Percentiles rank a stretch among this genome's conserved stretches.
phyloP scores from a whole-genome alignment of 75 land plant species.

The Selaginella tamariscina region DNA sequence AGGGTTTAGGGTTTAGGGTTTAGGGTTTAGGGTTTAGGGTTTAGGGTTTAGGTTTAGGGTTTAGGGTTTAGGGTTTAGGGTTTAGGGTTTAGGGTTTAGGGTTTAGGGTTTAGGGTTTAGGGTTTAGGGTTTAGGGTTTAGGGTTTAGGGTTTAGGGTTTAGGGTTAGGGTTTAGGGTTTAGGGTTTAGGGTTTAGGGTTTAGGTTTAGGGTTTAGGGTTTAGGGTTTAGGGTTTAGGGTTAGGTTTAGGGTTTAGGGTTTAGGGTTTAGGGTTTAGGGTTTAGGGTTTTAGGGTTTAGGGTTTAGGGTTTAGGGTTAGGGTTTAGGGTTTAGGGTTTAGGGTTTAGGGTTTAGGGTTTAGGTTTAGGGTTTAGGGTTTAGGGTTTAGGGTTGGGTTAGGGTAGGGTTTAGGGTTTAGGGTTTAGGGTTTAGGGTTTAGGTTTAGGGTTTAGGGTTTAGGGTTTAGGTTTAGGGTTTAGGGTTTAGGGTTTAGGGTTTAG shows the following conservation, averaged over 20 bases:
- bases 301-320: constrained; percentile 23
- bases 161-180: constrained; percentile 27
- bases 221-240: constrained; percentile 21
- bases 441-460: constrained; percentile 25
- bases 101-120: constrained; percentile 22
- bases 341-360: constrained; percentile 28
- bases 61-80: constrained; percentile 24
- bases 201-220: constrained; percentile 14
- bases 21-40: constrained; percentile 12
- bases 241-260: constrained; percentile 22
- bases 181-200: constrained; percentile 16
- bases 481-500: constrained; percentile 11
- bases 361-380: constrained; percentile 26
- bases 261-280: constrained; percentile 23
- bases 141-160: constrained; percentile 24
- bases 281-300: constrained; percentile 25
- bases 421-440: constrained; percentile 26
- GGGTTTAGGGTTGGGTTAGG: constrained; percentile 23
- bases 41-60: constrained; percentile 17
- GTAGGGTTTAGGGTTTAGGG: constrained; percentile 27
- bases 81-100: constrained; percentile 27
- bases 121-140: constrained; percentile 26
- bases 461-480: constrained; percentile 23
- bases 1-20: constrained; percentile 16
- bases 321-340: constrained; percentile 24